Percentiles rank a stretch among this genome's conserved stretches.
Evolutionary conservation across 495 filamentous ascomycete species (phyloP).

Genomic region (Daldinia bambusicola): DNA sequence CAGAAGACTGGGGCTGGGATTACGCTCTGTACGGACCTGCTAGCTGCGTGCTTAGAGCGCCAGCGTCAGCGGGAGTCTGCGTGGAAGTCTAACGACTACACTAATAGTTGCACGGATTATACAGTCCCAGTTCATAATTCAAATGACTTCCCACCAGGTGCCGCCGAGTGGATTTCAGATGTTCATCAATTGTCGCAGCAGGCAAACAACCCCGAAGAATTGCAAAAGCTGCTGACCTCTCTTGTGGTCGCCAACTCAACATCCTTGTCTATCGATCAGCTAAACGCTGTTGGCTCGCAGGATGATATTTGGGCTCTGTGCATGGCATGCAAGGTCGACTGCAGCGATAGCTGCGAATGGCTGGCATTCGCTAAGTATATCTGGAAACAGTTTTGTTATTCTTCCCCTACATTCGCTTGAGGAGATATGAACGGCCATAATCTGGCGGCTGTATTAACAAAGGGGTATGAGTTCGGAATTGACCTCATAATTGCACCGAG

Average conservation of each 20-base stretch:
- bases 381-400: not conserved
- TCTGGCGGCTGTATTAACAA: not conserved
- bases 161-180: not conserved
- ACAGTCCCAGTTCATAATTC: not conserved
- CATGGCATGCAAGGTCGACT: not conserved
- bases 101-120: not conserved
- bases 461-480: not conserved
- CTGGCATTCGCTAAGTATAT: not conserved
- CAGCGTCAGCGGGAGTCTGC: not conserved
- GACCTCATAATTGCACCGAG: not conserved
- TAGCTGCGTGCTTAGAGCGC: not conserved
- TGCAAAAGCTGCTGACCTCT: not conserved
- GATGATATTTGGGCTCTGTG: not conserved
- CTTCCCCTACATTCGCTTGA: not conserved
- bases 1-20: not conserved
- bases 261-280: not conserved
- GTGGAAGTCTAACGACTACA: not conserved
- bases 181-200: not conserved
- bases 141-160: not conserved
- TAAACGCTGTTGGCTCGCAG: not conserved
- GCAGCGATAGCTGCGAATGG: not conserved
- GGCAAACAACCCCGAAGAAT: not conserved
- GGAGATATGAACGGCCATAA: not conserved
- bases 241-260: not conserved
- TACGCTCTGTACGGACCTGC: not conserved